phyloP scores from a whole-genome alignment of 2,329 filamentous ascomycete species.

The Fusarium ambrosium region DNA sequence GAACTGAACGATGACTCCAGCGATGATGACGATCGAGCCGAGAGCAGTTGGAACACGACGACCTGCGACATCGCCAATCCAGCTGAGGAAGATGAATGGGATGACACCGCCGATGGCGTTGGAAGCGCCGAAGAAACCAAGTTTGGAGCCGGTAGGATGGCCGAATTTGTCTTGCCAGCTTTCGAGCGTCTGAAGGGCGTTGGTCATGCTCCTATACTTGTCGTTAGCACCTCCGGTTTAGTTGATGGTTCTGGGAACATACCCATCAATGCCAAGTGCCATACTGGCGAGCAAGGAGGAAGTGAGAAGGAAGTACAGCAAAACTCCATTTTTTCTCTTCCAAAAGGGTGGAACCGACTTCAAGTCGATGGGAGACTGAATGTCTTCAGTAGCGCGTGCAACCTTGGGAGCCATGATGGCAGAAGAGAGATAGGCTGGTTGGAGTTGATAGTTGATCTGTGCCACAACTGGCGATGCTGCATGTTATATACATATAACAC shows the following conservation, averaged over 20 bases:
- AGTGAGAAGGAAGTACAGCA: slow-evolving; percentile 59
- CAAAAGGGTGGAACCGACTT: slow-evolving; percentile 51
- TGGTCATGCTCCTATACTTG: slow-evolving; percentile 50
- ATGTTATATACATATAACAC: slow-evolving; percentile 27
- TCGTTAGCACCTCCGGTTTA: not conserved
- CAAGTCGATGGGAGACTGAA: slow-evolving; percentile 51
- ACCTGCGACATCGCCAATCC: slow-evolving; percentile 53
- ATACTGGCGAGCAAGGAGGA: slow-evolving; percentile 58
- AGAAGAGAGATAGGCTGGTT: not conserved
- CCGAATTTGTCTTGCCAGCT: slow-evolving; percentile 56
- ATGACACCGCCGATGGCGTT: slow-evolving; percentile 57
- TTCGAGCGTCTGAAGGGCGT: slow-evolving; percentile 55
- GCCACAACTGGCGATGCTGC: not conserved
- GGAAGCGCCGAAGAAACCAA: slow-evolving; percentile 57
- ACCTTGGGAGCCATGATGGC: slow-evolving; percentile 51
- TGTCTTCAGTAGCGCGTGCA: slow-evolving; percentile 49
- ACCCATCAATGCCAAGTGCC: slow-evolving; percentile 58
- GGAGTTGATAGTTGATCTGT: not conserved
- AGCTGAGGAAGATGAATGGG: slow-evolving; percentile 53
- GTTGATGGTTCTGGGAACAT: slow-evolving; percentile 29
- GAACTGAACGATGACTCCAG: slow-evolving; percentile 53
- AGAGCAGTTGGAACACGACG: slow-evolving; percentile 52
- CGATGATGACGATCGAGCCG: slow-evolving; percentile 56
- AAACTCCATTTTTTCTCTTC: slow-evolving; percentile 56
- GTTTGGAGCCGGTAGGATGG: slow-evolving; percentile 53